Evolutionary conservation across 208 protist species (phyloP).

Genomic region (Leishmania amazonensis): DNA sequence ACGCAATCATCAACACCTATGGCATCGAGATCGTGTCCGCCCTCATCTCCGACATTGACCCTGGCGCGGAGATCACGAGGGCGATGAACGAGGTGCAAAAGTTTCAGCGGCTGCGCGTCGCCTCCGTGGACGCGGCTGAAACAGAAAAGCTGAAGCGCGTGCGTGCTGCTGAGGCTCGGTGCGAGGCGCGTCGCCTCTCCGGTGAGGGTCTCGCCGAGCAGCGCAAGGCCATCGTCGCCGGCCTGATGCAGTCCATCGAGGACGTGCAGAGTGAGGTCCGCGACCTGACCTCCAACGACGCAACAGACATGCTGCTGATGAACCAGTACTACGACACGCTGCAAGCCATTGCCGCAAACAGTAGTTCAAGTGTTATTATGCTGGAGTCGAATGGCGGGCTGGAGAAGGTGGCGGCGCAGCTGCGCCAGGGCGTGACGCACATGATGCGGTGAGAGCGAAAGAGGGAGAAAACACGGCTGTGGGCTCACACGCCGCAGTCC

Average conservation of each 20-base stretch:
- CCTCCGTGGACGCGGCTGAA: slow-evolving; percentile 76
- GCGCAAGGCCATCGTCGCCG: slow-evolving; percentile 72
- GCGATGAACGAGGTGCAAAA: slow-evolving; percentile 85
- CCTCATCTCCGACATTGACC: slow-evolving; percentile 81
- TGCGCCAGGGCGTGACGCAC: slow-evolving; percentile 44
- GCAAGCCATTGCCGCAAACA: slow-evolving; percentile 47
- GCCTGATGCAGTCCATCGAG: slow-evolving; percentile 58
- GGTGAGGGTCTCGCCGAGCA: slow-evolving; percentile 65
- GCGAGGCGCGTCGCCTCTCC: slow-evolving; percentile 61
- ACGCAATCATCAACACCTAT: slow-evolving; percentile 56
- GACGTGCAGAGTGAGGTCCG: slow-evolving; percentile 49
- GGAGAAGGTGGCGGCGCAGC: slow-evolving; percentile 56
- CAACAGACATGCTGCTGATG: slow-evolving; percentile 75
- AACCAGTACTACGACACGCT: slow-evolving; percentile 88
- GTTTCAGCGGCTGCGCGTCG: slow-evolving; percentile 70
- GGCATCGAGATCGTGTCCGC: slow-evolving; percentile 75
- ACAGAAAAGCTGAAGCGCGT: slow-evolving; percentile 71
- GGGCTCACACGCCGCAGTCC: background rate
- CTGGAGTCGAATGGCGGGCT: slow-evolving; percentile 57
- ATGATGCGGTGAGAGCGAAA: slow-evolving; percentile 32
- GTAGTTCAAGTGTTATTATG: slow-evolving; percentile 53
- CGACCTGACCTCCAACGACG: slow-evolving; percentile 47
- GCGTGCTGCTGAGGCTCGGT: slow-evolving; percentile 73
- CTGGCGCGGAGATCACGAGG: slow-evolving; percentile 48
- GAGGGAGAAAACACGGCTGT: slow-evolving; percentile 2